Evolutionary conservation across 306 rosid genomes (phyloP).

Genomic region (Lathyrus sativus): DNA sequence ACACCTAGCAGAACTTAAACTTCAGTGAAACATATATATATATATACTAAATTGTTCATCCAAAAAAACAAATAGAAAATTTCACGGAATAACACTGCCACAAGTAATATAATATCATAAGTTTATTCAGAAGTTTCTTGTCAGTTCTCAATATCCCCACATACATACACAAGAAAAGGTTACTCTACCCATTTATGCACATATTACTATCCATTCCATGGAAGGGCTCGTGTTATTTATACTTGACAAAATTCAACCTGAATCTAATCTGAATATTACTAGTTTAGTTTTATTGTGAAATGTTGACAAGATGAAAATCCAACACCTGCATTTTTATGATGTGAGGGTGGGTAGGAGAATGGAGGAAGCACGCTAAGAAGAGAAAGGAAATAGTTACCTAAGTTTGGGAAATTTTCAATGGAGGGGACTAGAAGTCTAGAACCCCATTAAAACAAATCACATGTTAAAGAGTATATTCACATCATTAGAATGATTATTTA

Average conservation of each 20-base stretch:
- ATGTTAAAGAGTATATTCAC: not conserved
- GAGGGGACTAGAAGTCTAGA: not conserved
- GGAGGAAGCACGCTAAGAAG: not conserved
- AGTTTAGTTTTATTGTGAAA: conserved; percentile 4
- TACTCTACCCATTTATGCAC: not conserved
- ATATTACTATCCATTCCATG: not conserved
- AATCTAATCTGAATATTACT: conserved; percentile 12
- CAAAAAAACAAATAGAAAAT: conserved; percentile 7
- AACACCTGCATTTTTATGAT: not conserved
- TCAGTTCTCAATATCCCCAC: conserved; percentile 1
- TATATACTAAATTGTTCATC: not conserved
- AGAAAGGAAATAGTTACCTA: conserved; percentile 1
- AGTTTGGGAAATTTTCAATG: conserved; percentile 10
- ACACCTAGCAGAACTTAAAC: conserved; percentile 50
- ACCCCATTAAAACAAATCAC: not conserved
- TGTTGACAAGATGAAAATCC: conserved; percentile 4
- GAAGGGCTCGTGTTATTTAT: conserved; percentile 5
- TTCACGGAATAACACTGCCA: conserved; percentile 8
- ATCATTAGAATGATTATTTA: conserved; percentile 8
- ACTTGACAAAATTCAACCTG: not conserved
- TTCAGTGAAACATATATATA: conserved; percentile 31
- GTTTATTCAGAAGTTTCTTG: conserved; percentile 28
- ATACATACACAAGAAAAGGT: conserved; percentile 15
- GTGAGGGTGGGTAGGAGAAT: not conserved
- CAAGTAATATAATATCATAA: conserved; percentile 14